Evolutionary conservation across 2,329 filamentous ascomycete species (phyloP).

Genomic region (Nakataea oryzae): DNA sequence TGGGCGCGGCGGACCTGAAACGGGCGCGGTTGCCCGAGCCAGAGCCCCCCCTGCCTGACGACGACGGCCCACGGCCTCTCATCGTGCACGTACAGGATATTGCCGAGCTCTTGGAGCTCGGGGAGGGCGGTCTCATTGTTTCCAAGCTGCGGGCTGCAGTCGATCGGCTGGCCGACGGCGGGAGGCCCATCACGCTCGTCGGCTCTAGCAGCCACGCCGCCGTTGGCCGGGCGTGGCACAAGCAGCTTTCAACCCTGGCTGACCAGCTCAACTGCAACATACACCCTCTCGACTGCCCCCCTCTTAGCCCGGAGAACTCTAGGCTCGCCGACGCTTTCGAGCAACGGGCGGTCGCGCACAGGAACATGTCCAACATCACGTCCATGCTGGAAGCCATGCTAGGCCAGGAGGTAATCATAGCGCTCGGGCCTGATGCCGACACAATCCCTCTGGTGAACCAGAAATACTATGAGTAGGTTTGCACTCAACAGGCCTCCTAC

Average conservation of each 20-base stretch:
- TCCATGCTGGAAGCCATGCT: constrained; percentile 32
- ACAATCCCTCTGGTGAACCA: not conserved
- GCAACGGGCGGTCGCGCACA: constrained; percentile 15
- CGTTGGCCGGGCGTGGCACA: constrained; percentile 13
- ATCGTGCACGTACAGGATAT: constrained; percentile 77
- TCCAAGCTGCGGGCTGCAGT: constrained; percentile 60
- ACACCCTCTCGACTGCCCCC: not conserved
- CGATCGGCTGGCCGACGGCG: constrained; percentile 59
- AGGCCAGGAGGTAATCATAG: constrained; percentile 9
- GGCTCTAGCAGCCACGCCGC: constrained; percentile 54
- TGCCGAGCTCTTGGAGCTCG: constrained; percentile 61
- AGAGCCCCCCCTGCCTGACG: constrained; percentile 5
- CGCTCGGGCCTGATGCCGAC: not conserved
- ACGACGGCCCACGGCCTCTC: constrained; percentile 29
- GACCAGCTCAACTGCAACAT: not conserved
- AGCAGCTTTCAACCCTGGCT: constrained; percentile 17
- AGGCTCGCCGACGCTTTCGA: not conserved
- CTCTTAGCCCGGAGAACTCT: constrained; percentile 10
- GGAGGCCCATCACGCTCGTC: constrained; percentile 64
- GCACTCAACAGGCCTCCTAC: too few relatives aligned
- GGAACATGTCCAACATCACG: constrained; percentile 36
- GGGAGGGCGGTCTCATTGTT: constrained; percentile 60
- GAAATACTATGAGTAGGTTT: not conserved
- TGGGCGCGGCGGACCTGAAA: constrained; percentile 33
- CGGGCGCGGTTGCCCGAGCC: constrained; percentile 12